Evolutionary conservation across 2,329 filamentous ascomycete species (phyloP).

Genomic region (Sclerotinia borealis): DNA sequence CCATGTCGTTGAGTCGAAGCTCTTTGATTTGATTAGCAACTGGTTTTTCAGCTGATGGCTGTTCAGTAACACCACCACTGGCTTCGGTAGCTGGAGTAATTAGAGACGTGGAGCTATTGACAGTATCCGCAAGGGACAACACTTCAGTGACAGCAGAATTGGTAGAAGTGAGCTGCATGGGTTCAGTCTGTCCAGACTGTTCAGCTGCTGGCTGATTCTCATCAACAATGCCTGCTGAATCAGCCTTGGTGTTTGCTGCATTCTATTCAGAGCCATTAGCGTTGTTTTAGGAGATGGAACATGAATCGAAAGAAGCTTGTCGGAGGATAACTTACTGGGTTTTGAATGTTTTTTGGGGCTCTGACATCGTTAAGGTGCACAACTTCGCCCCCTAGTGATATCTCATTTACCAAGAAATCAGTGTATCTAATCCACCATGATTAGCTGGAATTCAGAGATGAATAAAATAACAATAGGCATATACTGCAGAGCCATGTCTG

Average conservation of each 20-base stretch:
- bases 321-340: background rate
- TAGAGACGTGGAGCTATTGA: background rate
- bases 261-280: background rate
- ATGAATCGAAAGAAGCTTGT: background rate
- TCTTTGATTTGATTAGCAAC: constrained; percentile 22
- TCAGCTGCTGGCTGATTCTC: background rate
- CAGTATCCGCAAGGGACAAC: background rate
- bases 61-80: background rate
- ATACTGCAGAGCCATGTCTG: too few species aligned
- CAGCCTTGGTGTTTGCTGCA: background rate
- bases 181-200: background rate
- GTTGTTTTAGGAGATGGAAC: background rate
- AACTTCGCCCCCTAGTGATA: constrained; percentile 55
- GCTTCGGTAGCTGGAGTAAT: background rate
- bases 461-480: background rate
- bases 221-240: background rate
- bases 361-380: constrained; percentile 48
- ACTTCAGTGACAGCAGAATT: background rate
- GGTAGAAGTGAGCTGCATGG: background rate
- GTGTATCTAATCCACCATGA: constrained; percentile 49
- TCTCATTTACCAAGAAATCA: constrained; percentile 71
- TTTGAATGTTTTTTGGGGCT: constrained; percentile 12
- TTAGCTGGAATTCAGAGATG: background rate
- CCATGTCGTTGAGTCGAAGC: constrained; percentile 40
- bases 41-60: background rate